Base-by-base conservation (phyloP, 2,329 filamentous ascomycete species). In the Sphaerulina vaccinii region DNA sequence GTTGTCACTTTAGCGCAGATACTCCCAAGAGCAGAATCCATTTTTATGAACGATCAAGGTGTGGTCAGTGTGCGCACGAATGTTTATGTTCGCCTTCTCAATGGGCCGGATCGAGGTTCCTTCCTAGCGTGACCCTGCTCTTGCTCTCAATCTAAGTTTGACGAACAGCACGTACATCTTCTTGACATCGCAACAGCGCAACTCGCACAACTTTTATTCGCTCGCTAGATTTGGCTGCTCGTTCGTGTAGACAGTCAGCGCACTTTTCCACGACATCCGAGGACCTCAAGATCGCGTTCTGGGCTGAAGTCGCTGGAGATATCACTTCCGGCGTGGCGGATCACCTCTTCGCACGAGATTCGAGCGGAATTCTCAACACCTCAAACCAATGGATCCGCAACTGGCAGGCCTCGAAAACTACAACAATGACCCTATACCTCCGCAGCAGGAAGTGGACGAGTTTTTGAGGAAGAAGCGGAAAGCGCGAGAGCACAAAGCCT, bases 401-500 rank as follows among this genome's bases (percentile, higher is more conserved):
- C 48, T 60, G n/a, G 43, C 53, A 35, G 58, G 42, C n/a, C 44
- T 48, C 3, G 44, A 48, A 23, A 21, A 8, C 27, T 32, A 32
- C 27, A 32, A 32, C 42, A 45, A 33, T 27, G 39, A 29, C 44
- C 27, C 42, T 11, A 29, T 35, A n/a, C 42, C 42, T 6, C 42
- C 42, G 27, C 42, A 73, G 46, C 65, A 70, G 45, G 74, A 77
- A 48, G 75, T 78, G 51, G 74, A 78, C 63, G 74, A 77, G 58
- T 75, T 77, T 33, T 59, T 78, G 60, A 68, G 74, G 18, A 68
- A 74, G 60, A 78, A 78, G 65, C 68, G 75, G 39, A 78, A 78
- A 59, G 75, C 75, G 39, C 66, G 75, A 23, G 75, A 78, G 65
- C 76, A 78, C 67, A 78, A 78, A 68, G 74, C 74, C 39, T 77